Conservation (phyloP, 2,329 filamentous ascomycete species). For the Arachnomyces sp. region DNA sequence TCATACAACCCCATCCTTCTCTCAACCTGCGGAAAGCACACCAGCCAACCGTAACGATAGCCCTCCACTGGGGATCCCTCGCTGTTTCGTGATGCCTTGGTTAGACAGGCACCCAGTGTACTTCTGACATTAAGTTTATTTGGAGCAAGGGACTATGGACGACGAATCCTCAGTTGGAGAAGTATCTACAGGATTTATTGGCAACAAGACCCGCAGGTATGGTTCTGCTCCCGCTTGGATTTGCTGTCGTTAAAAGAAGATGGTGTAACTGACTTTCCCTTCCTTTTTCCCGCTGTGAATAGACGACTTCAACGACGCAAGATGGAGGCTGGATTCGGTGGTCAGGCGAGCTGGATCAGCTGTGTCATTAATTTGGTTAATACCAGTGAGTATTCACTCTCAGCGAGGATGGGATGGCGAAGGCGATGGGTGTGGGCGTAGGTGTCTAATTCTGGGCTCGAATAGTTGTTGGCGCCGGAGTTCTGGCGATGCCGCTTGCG, state of each 20-base stretch:
- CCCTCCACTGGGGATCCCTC: no score
- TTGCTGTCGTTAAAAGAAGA: neutral
- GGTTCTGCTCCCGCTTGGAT: neutral
- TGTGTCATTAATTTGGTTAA: constrained; percentile 94
- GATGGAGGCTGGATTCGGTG: constrained; percentile 59
- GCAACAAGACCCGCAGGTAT: constrained; percentile 25
- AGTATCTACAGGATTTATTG: constrained; percentile 17
- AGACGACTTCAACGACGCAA: constrained; percentile 45
- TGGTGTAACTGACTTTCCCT: constrained; percentile 4
- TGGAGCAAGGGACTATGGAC: constrained; percentile 19
- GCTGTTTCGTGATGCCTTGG: neutral
- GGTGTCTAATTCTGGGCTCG: constrained; percentile 3
- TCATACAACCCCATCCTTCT: no score
- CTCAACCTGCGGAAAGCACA: no score
- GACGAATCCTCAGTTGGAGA: constrained; percentile 24
- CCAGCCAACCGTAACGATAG: no score
- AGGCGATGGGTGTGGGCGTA: neutral
- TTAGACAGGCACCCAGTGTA: constrained; percentile 10
- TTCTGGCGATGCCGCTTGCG: constrained; percentile 90
- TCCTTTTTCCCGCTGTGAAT: neutral
- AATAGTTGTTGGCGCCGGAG: constrained; percentile 82
- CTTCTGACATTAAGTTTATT: constrained; percentile 1
- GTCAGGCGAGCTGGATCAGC: constrained; percentile 79
- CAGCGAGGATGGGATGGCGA: neutral
- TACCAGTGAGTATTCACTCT: constrained; percentile 59